Conservation (phyloP, 208 protist species). For the Lotmaria passim region DNA sequence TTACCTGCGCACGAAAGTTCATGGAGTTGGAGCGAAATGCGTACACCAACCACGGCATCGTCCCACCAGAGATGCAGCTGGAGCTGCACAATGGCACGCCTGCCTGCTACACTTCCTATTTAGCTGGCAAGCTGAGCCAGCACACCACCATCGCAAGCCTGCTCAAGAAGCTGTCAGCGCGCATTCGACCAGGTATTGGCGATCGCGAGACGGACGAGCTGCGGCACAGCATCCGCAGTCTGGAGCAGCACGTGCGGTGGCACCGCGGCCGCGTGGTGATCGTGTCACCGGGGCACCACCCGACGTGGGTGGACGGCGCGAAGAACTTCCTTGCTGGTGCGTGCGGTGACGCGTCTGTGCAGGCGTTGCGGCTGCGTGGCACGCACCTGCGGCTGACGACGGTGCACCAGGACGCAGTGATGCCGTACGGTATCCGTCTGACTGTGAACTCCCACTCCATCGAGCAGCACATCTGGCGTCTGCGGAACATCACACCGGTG, state of each 20-base stretch:
- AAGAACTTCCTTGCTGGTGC: constrained; percentile 56
- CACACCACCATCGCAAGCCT: no score
- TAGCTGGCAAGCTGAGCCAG: no score
- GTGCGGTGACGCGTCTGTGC: constrained; percentile 33
- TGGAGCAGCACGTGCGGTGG: constrained; percentile 93
- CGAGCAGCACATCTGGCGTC: constrained; percentile 65
- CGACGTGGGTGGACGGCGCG: constrained; percentile 84
- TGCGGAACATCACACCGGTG: constrained; percentile 55
- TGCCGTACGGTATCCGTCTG: constrained; percentile 61
- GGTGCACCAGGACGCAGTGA: constrained; percentile 69
- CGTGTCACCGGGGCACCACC: constrained; percentile 96
- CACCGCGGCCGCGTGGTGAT: constrained; percentile 91
- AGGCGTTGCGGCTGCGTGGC: constrained; percentile 28
- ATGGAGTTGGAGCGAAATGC: neutral
- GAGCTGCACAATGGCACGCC: no score
- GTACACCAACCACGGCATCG: neutral
- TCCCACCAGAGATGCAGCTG: no score
- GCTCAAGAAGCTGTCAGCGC: neutral
- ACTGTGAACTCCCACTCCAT: constrained; percentile 61
- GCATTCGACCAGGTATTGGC: constrained; percentile 2
- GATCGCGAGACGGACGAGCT: constrained; percentile 92
- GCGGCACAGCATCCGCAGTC: constrained; percentile 88
- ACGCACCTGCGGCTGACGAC: constrained; percentile 60
- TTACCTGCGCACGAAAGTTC: neutral
- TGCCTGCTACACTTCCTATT: no score